Evolutionary conservation across 1,284 basidiomycete genomes (phyloP), one percentile per base, ranked within the genome.

Genomic region (Meira miltonrushii): DNA sequence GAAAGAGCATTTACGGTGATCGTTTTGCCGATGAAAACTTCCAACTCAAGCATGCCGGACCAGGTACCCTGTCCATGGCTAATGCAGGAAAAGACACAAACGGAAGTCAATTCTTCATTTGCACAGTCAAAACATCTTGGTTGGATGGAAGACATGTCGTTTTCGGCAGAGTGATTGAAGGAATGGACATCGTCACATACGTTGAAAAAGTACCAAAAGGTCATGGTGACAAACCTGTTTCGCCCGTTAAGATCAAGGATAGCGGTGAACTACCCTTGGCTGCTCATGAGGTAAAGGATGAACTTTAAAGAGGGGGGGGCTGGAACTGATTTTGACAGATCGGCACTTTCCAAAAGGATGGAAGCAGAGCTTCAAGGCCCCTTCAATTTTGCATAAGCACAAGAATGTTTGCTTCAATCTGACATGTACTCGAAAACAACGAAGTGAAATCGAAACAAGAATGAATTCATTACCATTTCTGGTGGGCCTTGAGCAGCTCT

Each of bases 131-230:
- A 52, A 78, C 75, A 10, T 64, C 73, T 66, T 89, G 91, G 78
- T 82, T 92, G 19, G 88, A 92, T 75, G 84, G 81, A 33, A 73
- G 72, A 61, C 68, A 70, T 61, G 41, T 43, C 12, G 61, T 65
- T 33, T 68, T 69, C 40, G 65, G 65, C 17, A 39, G 57, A 21
- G 59, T 69, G 9, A n/a, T 62, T 10, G 48, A 62, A 37, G 67
- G 67, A 13, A 65, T 69, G 55, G 64, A 67, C 52, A 62, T 69
- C 2, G 60, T 69, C 23, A 43, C 61, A 46, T 56, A 58, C 50
- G 60, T 69, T 40, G 67, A 66, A 33, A 64, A 66, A 43, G 75
- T 75, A 9, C 60, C 61, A 49, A 76, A 69, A 43, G 61, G 66
- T 23, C 54, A 50, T 37, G 65, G 66, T 46, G 74, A 78, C 60